Evolutionary conservation across 2,329 filamentous ascomycete genomes (phyloP).

Genomic region (Penicillium sp.): DNA sequence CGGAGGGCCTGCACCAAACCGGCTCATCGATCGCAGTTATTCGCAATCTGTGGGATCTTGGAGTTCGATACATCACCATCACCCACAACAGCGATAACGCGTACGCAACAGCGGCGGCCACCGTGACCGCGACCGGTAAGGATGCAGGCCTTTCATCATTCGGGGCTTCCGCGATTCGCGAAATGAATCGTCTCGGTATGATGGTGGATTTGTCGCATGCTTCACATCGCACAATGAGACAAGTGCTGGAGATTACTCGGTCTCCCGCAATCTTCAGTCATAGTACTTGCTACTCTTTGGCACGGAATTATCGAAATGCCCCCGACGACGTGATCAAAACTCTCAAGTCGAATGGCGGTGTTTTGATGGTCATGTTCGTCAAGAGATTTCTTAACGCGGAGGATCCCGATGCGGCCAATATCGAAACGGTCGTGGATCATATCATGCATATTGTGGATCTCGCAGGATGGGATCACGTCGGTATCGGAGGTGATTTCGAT

Average conservation of each 20-base stretch:
- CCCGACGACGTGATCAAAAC: constrained; percentile 6
- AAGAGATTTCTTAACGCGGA: constrained; percentile 9
- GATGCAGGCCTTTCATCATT: constrained; percentile 21
- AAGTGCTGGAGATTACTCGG: constrained; percentile 6
- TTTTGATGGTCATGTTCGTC: constrained; percentile 8
- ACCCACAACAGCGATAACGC: constrained; percentile 20
- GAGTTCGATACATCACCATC: constrained; percentile 10
- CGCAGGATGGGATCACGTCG: constrained; percentile 35
- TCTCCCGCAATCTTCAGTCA: constrained; percentile 10
- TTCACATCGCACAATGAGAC: constrained; percentile 10
- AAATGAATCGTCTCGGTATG: constrained; percentile 31
- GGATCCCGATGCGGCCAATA: constrained; percentile 8
- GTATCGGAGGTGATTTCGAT: constrained; percentile 28
- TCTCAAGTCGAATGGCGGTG: constrained; percentile 7
- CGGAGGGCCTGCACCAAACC: constrained; percentile 17
- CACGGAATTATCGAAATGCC: constrained; percentile 7
- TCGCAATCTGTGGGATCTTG: constrained; percentile 19
- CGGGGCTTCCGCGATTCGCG: constrained; percentile 19
- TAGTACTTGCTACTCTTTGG: constrained; percentile 9
- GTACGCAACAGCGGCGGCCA: constrained; percentile 23
- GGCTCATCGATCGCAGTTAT: constrained; percentile 20
- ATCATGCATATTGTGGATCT: constrained; percentile 14
- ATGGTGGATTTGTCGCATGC: constrained; percentile 26
- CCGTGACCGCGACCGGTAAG: constrained; percentile 16
- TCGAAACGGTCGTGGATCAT: constrained; percentile 9